These are phyloP conservation scores for Arthrinium puccinioides DNA, from an alignment of 2,329 filamentous ascomycete genomes.

Conservation along the genomic window DNA sequence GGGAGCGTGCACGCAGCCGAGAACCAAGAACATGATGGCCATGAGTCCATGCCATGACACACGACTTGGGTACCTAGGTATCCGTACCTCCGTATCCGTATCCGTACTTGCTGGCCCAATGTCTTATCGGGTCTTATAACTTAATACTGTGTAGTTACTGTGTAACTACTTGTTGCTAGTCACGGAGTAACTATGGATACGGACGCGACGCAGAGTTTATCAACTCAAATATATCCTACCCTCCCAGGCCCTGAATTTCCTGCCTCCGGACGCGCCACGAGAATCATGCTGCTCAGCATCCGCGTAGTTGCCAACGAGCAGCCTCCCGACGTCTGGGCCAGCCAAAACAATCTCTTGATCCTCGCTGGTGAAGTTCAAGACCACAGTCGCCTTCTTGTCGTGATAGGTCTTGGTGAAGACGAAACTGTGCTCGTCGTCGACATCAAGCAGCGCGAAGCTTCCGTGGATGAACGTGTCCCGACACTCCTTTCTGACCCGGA, in stretches of 20 bases:
- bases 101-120: too few species aligned
- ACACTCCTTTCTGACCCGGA: conserved; percentile 53
- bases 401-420: conserved; percentile 32
- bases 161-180: too few species aligned
- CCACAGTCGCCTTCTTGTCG: conserved; percentile 22
- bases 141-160: too few species aligned
- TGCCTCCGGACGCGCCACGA: neutral
- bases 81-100: too few species aligned
- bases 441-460: conserved; percentile 29
- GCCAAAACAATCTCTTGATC: neutral
- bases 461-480: conserved; percentile 1
- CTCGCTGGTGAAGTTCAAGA: conserved; percentile 28
- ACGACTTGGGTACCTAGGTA: too few species aligned
- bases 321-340: neutral
- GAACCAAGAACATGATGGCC: too few species aligned
- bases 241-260: neutral
- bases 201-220: neutral
- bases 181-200: too few species aligned
- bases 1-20: too few species aligned
- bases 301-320: neutral
- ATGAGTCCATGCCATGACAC: too few species aligned
- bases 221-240: neutral
- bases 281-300: neutral
- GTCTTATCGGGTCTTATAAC: too few species aligned
- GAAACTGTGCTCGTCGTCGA: conserved; percentile 36